Evolutionary conservation across 306 rosid genomes (phyloP).

Genomic region (Malus fusca): DNA sequence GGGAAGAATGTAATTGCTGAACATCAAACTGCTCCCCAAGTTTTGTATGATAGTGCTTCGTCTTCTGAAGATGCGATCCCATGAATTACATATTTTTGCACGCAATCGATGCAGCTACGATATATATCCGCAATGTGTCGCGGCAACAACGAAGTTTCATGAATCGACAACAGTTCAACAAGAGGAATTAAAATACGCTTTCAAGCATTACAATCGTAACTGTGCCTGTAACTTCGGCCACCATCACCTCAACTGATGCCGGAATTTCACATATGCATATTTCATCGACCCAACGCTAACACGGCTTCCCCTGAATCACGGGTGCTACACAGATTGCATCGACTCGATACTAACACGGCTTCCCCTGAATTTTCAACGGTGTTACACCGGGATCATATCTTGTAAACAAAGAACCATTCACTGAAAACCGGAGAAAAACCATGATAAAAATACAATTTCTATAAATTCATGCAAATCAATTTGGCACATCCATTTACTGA

Average conservation of each 20-base stretch:
- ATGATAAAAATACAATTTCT: not conserved
- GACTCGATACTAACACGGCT: not conserved
- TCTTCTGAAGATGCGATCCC: not conserved
- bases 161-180: too few species aligned
- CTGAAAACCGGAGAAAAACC: not conserved
- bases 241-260: not conserved
- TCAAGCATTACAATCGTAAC: not conserved
- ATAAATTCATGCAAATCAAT: slow-evolving; percentile 53
- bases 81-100: not conserved
- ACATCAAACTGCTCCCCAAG: slow-evolving; percentile 11
- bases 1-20: slow-evolving; percentile 12
- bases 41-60: slow-evolving; percentile 28
- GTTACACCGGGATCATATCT: not conserved
- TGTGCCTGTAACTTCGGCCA: not conserved
- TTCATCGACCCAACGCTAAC: not conserved
- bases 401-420: not conserved
- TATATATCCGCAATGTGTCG: too few species aligned
- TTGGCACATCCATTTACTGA: slow-evolving; percentile 36
- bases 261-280: not conserved
- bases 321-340: not conserved
- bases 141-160: too few species aligned
- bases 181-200: too few species aligned
- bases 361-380: not conserved
- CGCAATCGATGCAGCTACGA: too few species aligned
- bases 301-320: not conserved